Base-by-base conservation (phyloP, 495 filamentous ascomycete species). In the Lindgomyces ingoldianus region DNA sequence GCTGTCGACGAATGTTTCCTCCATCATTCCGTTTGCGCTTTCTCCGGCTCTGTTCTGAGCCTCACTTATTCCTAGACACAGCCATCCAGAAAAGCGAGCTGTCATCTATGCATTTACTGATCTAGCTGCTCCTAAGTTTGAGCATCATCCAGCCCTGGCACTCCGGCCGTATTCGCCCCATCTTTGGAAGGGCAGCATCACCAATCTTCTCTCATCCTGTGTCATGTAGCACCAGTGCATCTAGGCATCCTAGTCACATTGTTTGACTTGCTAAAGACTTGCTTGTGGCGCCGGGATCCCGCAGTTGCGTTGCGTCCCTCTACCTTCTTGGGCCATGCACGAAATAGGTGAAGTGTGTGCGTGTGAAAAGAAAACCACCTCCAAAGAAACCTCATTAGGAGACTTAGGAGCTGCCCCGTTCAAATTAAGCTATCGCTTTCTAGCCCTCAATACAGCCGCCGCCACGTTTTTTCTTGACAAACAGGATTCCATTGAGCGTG, bases 281-380 rank as follows among this genome's bases (percentile, higher is more conserved):
- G 14, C 33, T 6, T 39, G 14, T 14, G 6, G 33, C 14, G 33
- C 33, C 48, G 48, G 51, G 51, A 19, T 22, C 24, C 29, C 51
- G 29, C 51, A 22, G 48, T 22, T 22, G 51, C 51, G 51, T 39
- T 55, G 49, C 51, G 51, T 29, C 3, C 21, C 18, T n/a, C n/a
- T n/a, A n/a, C n/a, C n/a, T n/a, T n/a, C n/a, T n/a, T n/a, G n/a
- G n/a, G n/a, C n/a, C n/a, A n/a, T n/a, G n/a, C n/a, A n/a, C n/a
- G n/a, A n/a, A n/a, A n/a, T n/a, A n/a, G n/a, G 25, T 52, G 10
- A 2, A 25, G 49, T 3, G 4, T 46, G 44, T 18, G 44, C 44
- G n/a, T 18, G 44, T 21, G 16, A 18, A 16, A 18, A 6, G 3
- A 4, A 46, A 21, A 46, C 22, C 22, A 46, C 16, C 14, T 18